phyloP scores from a whole-genome alignment of 2,329 filamentous ascomycete species.

The Cryoendolithus antarcticus region DNA sequence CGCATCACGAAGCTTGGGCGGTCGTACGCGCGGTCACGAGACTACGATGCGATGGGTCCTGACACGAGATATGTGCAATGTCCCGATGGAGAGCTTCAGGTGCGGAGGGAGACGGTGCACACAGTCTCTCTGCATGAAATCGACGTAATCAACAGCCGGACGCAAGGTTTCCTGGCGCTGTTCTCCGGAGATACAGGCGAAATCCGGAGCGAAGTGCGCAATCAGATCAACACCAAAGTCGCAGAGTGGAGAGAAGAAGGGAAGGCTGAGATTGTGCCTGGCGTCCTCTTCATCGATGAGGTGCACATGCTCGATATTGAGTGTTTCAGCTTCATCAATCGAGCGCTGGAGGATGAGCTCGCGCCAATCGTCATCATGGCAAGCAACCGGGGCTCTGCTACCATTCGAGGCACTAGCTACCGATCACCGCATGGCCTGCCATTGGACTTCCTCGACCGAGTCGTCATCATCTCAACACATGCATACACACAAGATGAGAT shows the following conservation, averaged over 20 bases:
- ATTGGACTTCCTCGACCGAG: constrained; percentile 87
- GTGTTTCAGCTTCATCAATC: constrained; percentile 97
- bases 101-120: constrained; percentile 92
- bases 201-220: constrained; percentile 90
- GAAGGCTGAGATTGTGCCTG: constrained; percentile 95
- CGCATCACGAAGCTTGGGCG: constrained; percentile 96
- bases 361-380: constrained; percentile 99
- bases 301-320: constrained; percentile 99
- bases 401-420: constrained; percentile 88
- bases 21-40: constrained; percentile 84
- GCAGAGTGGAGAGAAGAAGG: constrained; percentile 99
- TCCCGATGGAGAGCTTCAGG: constrained; percentile 92
- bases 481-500: constrained; percentile 75
- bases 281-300: constrained; percentile 96
- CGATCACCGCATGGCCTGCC: constrained; percentile 86
- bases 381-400: constrained; percentile 83
- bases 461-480: constrained; percentile 92
- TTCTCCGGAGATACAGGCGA: constrained; percentile 98
- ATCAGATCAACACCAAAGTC: constrained; percentile 98
- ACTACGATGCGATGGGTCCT: constrained; percentile 98
- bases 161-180: constrained; percentile 93
- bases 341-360: constrained; percentile 85
- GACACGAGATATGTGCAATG: constrained; percentile 98
- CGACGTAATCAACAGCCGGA: constrained; percentile 96
- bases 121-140: constrained; percentile 97